Conservation (phyloP, 2,329 filamentous ascomycete genomes). For the Xylaria sp. region DNA sequence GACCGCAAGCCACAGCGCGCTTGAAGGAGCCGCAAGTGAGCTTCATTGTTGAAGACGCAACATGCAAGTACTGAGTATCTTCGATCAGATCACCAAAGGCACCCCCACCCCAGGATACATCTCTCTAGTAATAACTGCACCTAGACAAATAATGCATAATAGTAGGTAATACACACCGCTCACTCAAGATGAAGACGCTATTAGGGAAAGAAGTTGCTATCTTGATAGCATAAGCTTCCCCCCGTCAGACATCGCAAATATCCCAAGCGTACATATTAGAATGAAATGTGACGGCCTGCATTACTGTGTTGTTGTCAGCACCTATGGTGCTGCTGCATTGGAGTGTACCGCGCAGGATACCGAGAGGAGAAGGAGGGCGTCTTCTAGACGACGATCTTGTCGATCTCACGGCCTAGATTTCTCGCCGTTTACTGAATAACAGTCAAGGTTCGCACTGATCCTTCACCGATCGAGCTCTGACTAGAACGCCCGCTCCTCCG, state of each 20-base stretch:
- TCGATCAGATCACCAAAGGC: constrained; percentile 14
- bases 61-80: not conserved
- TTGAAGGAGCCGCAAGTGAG: not conserved
- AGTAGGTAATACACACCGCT: constrained; percentile 12
- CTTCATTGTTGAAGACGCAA: not conserved
- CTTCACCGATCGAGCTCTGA: constrained; percentile 24
- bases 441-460: constrained; percentile 14
- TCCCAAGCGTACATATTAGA: not conserved
- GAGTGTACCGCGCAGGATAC: not conserved
- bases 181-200: not conserved
- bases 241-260: not conserved
- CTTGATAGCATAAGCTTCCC: not conserved
- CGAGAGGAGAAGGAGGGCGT: constrained; percentile 1
- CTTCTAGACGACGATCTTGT: constrained; percentile 8
- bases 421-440: constrained; percentile 17
- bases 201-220: constrained; percentile 1
- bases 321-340: not conserved
- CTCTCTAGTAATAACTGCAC: constrained; percentile 1
- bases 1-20: not conserved
- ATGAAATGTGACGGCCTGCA: not conserved
- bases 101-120: constrained; percentile 16
- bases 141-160: not conserved
- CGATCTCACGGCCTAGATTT: constrained; percentile 30
- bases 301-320: constrained; percentile 14
- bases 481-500: not conserved